These are phyloP conservation scores for Alternaria arborescens DNA, from an alignment of 2,329 filamentous ascomycete species.

Conservation along the genomic window DNA sequence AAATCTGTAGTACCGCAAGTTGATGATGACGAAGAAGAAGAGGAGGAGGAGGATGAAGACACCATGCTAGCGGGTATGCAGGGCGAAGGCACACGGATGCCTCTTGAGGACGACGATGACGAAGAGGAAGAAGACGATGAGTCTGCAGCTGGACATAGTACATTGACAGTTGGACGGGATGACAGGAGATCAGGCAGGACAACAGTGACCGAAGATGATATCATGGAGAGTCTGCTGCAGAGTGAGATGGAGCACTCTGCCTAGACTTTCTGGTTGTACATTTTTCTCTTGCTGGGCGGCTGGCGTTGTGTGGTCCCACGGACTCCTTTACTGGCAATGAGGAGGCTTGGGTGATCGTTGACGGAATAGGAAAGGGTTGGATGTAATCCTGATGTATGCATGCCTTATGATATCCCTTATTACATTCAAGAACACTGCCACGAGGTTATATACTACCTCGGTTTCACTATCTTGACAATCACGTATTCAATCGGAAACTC, in stretches of 20 bases:
- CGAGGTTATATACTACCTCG: neutral
- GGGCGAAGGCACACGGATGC: slow-evolving; percentile 47
- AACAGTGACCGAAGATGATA: slow-evolving; percentile 45
- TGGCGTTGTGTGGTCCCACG: neutral
- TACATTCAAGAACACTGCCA: neutral
- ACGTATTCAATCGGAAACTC: neutral
- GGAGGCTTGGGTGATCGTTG: neutral
- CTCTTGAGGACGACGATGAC: slow-evolving; percentile 40
- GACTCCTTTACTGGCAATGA: neutral
- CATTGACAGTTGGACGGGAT: slow-evolving; percentile 15
- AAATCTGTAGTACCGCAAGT: slow-evolving; percentile 2
- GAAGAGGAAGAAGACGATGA: slow-evolving; percentile 29
- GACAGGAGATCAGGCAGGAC: slow-evolving; percentile 7
- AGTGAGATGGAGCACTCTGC: slow-evolving; percentile 20
- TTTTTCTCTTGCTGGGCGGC: neutral
- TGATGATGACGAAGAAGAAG: slow-evolving; percentile 24
- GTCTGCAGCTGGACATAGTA: slow-evolving; percentile 11
- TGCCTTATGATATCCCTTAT: slow-evolving; percentile 1
- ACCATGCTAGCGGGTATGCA: slow-evolving; percentile 47
- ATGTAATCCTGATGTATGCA: neutral
- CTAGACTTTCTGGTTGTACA: neutral
- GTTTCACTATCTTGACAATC: neutral
- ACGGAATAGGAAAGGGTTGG: no score
- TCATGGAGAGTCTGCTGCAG: slow-evolving; percentile 44
- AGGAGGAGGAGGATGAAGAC: slow-evolving; percentile 43